Evolutionary conservation across 192 early-diverging fungal species (phyloP), one percentile per base, ranked within the genome.

Genomic region (Pilaira anomala): DNA sequence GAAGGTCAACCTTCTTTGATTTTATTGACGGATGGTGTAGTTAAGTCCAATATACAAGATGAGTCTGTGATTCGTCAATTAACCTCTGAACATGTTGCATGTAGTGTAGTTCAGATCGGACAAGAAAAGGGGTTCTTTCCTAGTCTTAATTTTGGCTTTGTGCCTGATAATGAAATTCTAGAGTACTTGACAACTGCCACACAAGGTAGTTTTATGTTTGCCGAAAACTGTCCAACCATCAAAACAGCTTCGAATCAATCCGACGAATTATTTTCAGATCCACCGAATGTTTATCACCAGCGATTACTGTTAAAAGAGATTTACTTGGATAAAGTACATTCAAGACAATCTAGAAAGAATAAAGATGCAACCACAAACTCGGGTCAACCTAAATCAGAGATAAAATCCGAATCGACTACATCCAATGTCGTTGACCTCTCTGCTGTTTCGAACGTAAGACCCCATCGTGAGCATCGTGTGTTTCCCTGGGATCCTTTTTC

Each of bases 51-150:
- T 66, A 67, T 83, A 0, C 78, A 81, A 44, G 81, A 80, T 21
- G 81, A 82, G 33, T 69, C 77, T n/a, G 71, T 83, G 22, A 69
- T 89, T 5, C 78, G 82, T 41, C 81, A 83, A 56, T 72, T 86
- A 3, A 82, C 83, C 53, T 82, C 82, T 19, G 79, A 84, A 24
- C 79, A 86, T 57, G 81, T 89, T 6, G 78, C 73, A 22, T 90
- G 86, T 55, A 82, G 80, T 19, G 77, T 93, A 26, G 70, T 93
- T 7, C 91, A 91, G 57, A 76, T 93, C n/a, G 91, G 91, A 0
- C 78, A 77, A 3, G 63, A 80, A 33, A 68, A 82, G 26, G 87
- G 81, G 1, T 85, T 83, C 36, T 78, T 78, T 45, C 87, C 88
- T n/a, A 79, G 79, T 41, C 80, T 82, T 22, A 88, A 87, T 60